These are phyloP conservation scores for Aphanomyces euteiches DNA, from an alignment of 352 stramenopile genomes.

Conservation along the genomic window DNA sequence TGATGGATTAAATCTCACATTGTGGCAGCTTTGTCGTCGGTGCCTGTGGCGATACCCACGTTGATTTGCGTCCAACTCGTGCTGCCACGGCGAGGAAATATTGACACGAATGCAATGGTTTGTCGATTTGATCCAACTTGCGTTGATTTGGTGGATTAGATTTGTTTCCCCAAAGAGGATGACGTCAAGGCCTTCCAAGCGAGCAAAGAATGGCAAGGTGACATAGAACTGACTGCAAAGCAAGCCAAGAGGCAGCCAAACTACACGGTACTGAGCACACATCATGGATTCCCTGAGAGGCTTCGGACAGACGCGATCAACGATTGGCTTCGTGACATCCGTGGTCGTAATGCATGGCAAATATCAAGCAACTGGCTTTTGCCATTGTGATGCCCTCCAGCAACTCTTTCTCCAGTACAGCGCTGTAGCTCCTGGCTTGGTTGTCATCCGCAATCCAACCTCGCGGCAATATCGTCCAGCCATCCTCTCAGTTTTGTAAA, in stretches of 20 bases:
- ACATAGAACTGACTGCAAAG: conserved; percentile 15
- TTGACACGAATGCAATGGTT: conserved; percentile 67
- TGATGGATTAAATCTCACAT: background rate
- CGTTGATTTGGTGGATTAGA: conserved; percentile 4
- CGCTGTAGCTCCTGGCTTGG: background rate
- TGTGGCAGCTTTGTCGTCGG: conserved; percentile 20
- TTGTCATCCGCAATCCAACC: conserved; percentile 11
- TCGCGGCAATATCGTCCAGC: conserved; percentile 19
- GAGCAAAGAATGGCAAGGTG: background rate
- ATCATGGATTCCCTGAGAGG: background rate
- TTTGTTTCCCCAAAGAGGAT: conserved; percentile 15
- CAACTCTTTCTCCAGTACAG: background rate
- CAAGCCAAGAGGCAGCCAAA: conserved; percentile 2
- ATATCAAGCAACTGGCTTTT: background rate
- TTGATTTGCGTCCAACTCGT: conserved; percentile 58
- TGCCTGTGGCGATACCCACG: conserved; percentile 62
- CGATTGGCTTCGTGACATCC: conserved; percentile 17
- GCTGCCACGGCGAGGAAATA: conserved; percentile 51
- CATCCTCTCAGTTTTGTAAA: background rate
- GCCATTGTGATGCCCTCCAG: conserved; percentile 13
- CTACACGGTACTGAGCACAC: background rate
- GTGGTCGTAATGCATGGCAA: background rate
- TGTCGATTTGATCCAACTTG: conserved; percentile 9
- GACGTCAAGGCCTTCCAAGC: conserved; percentile 5
- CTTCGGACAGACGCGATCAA: background rate